These are phyloP conservation scores for Tilletia horrida DNA, from an alignment of 1,284 basidiomycete genomes.

Conservation along the genomic window DNA sequence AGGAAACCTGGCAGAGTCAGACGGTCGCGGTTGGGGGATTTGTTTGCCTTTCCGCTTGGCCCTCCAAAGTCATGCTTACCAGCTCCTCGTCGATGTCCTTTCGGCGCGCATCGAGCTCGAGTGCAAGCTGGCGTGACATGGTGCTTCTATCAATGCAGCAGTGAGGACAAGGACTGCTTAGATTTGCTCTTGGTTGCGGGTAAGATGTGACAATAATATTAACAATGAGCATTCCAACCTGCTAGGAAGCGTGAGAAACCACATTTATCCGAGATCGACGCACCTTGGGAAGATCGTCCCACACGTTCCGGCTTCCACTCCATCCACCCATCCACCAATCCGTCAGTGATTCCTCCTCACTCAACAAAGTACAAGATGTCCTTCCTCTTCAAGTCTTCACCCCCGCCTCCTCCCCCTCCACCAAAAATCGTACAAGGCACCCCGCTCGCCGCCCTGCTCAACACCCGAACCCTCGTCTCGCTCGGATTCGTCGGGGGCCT, in stretches of 20 bases:
- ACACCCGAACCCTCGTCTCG: conserved; percentile 31
- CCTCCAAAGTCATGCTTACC: no score
- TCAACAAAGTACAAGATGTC: not conserved
- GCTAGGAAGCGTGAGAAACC: no score
- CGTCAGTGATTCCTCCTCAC: no score
- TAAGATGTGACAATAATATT: no score
- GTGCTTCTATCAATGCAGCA: not conserved
- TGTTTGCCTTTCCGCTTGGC: no score
- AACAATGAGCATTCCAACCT: no score
- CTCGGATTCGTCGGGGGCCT: conserved; percentile 35
- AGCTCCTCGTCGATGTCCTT: conserved; percentile 28
- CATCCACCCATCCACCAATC: no score
- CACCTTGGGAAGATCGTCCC: no score
- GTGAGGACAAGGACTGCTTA: no score
- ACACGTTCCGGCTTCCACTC: no score
- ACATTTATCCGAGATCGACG: no score
- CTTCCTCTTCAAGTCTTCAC: not conserved
- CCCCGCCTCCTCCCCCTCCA: not conserved
- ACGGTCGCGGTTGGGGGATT: not conserved
- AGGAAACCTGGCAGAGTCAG: not conserved
- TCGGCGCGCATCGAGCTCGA: conserved; percentile 18
- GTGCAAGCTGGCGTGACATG: conserved; percentile 17
- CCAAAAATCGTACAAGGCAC: not conserved
- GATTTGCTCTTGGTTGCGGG: no score
- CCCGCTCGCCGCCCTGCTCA: conserved; percentile 32